Conservation (phyloP, 2,329 filamentous ascomycete species). For the Ophiosphaerella herpotricha region DNA sequence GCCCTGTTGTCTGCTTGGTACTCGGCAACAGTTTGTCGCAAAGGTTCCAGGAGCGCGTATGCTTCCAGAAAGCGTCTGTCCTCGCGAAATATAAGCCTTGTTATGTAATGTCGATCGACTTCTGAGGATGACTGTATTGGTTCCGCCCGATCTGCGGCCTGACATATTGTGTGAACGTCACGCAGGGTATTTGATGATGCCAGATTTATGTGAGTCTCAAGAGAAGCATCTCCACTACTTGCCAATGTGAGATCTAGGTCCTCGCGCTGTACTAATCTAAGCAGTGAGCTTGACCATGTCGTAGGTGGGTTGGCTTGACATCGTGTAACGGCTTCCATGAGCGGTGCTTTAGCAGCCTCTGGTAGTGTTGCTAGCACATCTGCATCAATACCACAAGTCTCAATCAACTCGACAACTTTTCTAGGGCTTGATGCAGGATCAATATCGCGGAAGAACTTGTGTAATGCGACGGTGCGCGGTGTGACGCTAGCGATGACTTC, state of each 20-base stretch:
- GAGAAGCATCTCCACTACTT: constrained; percentile 21
- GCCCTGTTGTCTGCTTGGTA: constrained; percentile 75
- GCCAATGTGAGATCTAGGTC: constrained; percentile 65
- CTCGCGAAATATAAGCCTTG: constrained; percentile 85
- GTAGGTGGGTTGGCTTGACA: constrained; percentile 83
- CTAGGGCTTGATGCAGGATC: constrained; percentile 48
- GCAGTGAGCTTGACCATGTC: constrained; percentile 71
- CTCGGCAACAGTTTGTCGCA: constrained; percentile 77
- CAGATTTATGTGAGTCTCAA: constrained; percentile 29
- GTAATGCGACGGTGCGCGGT: constrained; percentile 68
- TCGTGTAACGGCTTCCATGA: constrained; percentile 82
- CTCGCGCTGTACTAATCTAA: constrained; percentile 77
- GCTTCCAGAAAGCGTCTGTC: constrained; percentile 90
- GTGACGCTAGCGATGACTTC: constrained; percentile 40
- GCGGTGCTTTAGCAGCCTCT: constrained; percentile 76
- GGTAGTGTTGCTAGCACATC: constrained; percentile 80
- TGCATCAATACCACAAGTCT: constrained; percentile 68
- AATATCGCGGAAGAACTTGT: constrained; percentile 65
- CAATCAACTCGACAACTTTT: constrained; percentile 75
- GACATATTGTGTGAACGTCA: constrained; percentile 80
- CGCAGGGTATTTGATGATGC: constrained; percentile 40
- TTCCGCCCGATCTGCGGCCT: constrained; percentile 65
- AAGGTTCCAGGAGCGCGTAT: constrained; percentile 80
- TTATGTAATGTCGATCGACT: constrained; percentile 79
- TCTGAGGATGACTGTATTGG: constrained; percentile 80